Evolutionary conservation across 129 eudicot species (phyloP), one percentile per base, ranked within the genome.

Genomic region (Helianthus tuberosus): DNA sequence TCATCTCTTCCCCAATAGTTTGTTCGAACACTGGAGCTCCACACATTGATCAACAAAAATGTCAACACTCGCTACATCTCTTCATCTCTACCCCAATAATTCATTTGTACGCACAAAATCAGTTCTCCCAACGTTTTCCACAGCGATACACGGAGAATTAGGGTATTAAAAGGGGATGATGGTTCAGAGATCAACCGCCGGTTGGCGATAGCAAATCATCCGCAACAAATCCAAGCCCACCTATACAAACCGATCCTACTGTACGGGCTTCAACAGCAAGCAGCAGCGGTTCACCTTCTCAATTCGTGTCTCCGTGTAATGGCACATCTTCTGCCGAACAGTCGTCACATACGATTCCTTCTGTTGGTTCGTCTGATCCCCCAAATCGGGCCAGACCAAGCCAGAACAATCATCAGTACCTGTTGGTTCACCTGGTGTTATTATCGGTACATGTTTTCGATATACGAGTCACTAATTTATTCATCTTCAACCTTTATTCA

Each of bases 331-430:
- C 86, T 11, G 39, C 63, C 4, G 79, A 51, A 75, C 67, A 55
- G n/a, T 70, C 84, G 11, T 48, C 52, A 32, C 68, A 29, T 11
- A 20, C 13, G 1, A 57, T 57, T 20, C 63, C 85, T 35, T 39
- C 84, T 47, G 44, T 51, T 41, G 73, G 77, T 74, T 69, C 92
- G 1, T 80, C 86, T 17, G 82, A 66, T 38, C 46, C 57, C 88
- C 87, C 29, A 41, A 75, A 16, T 82, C 57, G 35, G 91, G 87
- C 64, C 73, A 78, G 8, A 93, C 93, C 1, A 93, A 61, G 14
- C 23, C 57, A 10, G 81, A 44, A 72, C 63, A 61, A 20, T 67
- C 84, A 27, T 53, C 57, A 15, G 61, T 84, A 44, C 41, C 84
- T 20, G 83, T 62, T 41, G 73, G 77, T 71, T 69, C 92, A 3